Conservation (phyloP, 1,139 yeast species). For the Yamadazyma siamensis region DNA sequence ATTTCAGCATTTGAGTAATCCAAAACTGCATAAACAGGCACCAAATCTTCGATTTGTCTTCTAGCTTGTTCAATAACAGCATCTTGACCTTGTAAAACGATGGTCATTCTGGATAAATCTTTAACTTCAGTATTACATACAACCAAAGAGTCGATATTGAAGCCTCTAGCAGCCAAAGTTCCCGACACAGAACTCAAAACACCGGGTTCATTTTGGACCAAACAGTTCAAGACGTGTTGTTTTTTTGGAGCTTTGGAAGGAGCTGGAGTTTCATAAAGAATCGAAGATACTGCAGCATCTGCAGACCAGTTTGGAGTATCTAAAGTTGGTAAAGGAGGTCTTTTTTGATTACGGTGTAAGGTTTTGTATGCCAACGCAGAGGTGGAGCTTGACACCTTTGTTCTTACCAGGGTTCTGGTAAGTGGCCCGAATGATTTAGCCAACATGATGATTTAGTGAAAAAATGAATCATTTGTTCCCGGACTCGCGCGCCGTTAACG, state of each 20-base stretch:
- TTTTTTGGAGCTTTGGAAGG: constrained; percentile 65
- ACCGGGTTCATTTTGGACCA: constrained; percentile 98
- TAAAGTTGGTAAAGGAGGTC: constrained; percentile 92
- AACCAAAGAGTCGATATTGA: constrained; percentile 94
- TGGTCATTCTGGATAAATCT: constrained; percentile 95
- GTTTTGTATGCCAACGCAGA: constrained; percentile 94
- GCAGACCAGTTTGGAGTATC: constrained; percentile 96
- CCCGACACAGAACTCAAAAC: constrained; percentile 92
- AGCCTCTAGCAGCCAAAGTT: constrained; percentile 95
- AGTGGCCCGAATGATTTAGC: no score
- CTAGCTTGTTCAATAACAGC: constrained; percentile 98
- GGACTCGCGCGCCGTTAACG: no score
- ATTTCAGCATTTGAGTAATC: constrained; percentile 90
- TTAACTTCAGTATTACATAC: constrained; percentile 96
- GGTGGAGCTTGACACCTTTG: constrained; percentile 56
- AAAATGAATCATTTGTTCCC: no score
- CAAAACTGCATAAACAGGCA: constrained; percentile 96
- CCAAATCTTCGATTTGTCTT: constrained; percentile 95
- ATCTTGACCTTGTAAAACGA: constrained; percentile 90
- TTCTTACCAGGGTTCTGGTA: constrained; percentile 7
- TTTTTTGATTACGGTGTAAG: constrained; percentile 76
- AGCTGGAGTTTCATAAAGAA: constrained; percentile 88
- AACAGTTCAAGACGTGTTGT: constrained; percentile 90
- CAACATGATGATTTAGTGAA: no score
- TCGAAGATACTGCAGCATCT: constrained; percentile 92